Percentiles rank a stretch among this genome's conserved stretches.
Conservation (phyloP, 179 eudicot species). For the Corrigiola litoralis region DNA sequence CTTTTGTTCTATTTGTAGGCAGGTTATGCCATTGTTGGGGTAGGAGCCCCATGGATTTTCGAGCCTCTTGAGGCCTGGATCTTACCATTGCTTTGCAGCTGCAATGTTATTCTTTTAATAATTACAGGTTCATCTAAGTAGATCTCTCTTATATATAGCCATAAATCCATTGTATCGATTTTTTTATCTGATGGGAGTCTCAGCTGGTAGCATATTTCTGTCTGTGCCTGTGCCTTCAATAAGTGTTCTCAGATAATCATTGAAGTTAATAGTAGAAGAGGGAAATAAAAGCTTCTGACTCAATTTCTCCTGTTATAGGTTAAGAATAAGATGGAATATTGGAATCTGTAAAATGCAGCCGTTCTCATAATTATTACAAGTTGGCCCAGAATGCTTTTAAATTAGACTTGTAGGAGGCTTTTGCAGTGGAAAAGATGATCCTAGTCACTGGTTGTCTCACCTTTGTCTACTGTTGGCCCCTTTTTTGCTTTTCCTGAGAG, state of each 20-base stretch:
- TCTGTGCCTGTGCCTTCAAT: background rate
- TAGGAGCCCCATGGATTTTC: conserved; percentile 84
- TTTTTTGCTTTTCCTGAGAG: background rate
- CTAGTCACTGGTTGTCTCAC: background rate
- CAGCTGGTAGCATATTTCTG: background rate
- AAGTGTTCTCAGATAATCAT: background rate
- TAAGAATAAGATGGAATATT: background rate
- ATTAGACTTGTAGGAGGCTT: background rate
- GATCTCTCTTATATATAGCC: conserved; percentile 10
- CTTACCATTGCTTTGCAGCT: conserved; percentile 74
- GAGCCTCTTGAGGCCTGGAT: conserved; percentile 45
- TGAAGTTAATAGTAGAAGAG: background rate
- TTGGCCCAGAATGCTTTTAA: background rate
- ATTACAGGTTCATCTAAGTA: conserved; percentile 56
- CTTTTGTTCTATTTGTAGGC: conserved; percentile 48
- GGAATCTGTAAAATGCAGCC: background rate
- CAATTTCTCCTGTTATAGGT: background rate
- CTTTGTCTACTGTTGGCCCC: background rate
- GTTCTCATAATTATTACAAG: background rate
- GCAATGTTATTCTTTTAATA: conserved; percentile 67
- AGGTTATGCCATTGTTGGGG: conserved; percentile 84
- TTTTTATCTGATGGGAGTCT: background rate
- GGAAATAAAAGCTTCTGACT: background rate
- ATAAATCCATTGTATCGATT: background rate
- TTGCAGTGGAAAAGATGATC: background rate